phyloP scores from a whole-genome alignment of 2,329 filamentous ascomycete species.

The Meredithiella fracta region DNA sequence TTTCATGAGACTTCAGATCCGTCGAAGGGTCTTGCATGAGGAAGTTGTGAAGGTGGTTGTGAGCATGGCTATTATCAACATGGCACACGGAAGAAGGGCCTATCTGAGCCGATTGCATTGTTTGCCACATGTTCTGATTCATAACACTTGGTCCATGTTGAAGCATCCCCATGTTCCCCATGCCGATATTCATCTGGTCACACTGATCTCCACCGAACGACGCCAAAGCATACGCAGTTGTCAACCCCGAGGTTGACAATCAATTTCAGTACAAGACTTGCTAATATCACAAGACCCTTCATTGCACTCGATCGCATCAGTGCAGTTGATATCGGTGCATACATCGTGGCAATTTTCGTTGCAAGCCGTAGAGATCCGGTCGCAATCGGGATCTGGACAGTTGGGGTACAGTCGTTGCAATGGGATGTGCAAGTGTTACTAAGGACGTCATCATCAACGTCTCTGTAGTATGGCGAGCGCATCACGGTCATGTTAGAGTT shows the following conservation, averaged over 20 bases:
- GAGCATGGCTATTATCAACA: background rate
- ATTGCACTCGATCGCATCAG: constrained; percentile 15
- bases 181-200: background rate
- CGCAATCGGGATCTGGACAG: constrained; percentile 24
- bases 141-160: background rate
- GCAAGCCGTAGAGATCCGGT: constrained; percentile 23
- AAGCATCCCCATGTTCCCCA: constrained; percentile 5
- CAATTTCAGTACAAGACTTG: constrained; percentile 11
- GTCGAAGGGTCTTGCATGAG: background rate
- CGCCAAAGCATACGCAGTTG: constrained; percentile 20
- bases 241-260: constrained; percentile 14
- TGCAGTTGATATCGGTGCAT: constrained; percentile 24
- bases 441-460: constrained; percentile 18
- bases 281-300: constrained; percentile 16
- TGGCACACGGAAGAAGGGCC: background rate
- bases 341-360: constrained; percentile 27
- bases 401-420: constrained; percentile 23
- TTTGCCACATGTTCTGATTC: background rate
- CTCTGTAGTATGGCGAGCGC: background rate
- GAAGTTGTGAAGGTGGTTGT: background rate
- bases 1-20: background rate
- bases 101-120: background rate
- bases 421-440: constrained; percentile 23
- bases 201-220: constrained; percentile 17
- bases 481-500: background rate